phyloP scores from a whole-genome alignment of 345 rosid genomes.

The Euphorbia peplus region DNA sequence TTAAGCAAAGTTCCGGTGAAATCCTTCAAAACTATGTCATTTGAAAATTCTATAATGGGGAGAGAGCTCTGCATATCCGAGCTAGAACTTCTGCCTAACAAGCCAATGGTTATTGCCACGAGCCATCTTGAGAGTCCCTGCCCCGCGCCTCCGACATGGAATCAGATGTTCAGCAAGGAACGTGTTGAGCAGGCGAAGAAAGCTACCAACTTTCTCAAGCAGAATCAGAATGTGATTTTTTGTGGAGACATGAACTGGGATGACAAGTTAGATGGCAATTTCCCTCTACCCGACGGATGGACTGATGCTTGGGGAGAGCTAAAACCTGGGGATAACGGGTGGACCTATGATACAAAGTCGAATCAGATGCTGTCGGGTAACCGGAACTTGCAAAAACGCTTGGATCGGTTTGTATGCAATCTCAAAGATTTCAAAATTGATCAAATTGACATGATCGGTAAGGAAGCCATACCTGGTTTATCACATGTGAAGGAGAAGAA shows the following conservation, averaged over 20 bases:
- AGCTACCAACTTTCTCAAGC: conserved; percentile 47
- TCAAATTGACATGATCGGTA: conserved; percentile 77
- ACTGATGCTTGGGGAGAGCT: conserved; percentile 72
- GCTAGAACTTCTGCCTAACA: conserved; percentile 54
- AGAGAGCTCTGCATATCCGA: conserved; percentile 75
- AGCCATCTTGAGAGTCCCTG: conserved; percentile 98
- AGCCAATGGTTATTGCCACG: conserved; percentile 67
- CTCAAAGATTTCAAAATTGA: conserved; percentile 60
- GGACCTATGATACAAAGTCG: conserved; percentile 87
- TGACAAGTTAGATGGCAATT: conserved; percentile 73
- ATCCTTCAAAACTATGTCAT: conserved; percentile 55
- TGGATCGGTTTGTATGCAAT: conserved; percentile 70
- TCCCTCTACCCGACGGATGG: conserved; percentile 76
- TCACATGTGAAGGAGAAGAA: conserved; percentile 77
- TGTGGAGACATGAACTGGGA: conserved; percentile 99
- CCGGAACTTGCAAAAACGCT: conserved; percentile 61
- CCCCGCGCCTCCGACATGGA: conserved; percentile 91
- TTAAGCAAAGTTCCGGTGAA: conserved; percentile 74
- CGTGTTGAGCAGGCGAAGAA: conserved; percentile 79
- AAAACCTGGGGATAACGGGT: conserved; percentile 69
- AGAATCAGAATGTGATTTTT: conserved; percentile 62
- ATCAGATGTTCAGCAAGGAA: conserved; percentile 93
- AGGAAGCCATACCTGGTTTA: conserved; percentile 71
- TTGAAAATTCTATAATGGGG: conserved; percentile 78
- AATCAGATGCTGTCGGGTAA: conserved; percentile 86